Evolutionary conservation across 345 rosid species (phyloP), one percentile per base, ranked within the genome.

Genomic region (Camelina hispida): DNA sequence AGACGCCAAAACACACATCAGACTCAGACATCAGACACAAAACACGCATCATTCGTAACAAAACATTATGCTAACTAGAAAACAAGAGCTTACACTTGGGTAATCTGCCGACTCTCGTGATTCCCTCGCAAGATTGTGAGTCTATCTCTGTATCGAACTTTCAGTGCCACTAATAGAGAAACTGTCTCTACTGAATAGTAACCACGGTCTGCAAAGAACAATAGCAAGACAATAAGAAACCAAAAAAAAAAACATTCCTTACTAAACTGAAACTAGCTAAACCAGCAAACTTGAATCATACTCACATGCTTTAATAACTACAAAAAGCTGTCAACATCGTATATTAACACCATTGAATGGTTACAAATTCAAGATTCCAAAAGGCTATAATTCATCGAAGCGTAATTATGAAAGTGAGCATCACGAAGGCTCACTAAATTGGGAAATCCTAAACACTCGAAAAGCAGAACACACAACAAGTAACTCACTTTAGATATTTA

Each of bases 151-250:
- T 90, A 92, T 30, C 99, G 88, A 14, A 95, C 99, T 84, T 95
- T 95, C 82, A 95, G 65, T 6, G 99, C 97, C 82, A 95, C 99
- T 84, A 95, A 83, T 69, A 95, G 85, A 23, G 99, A 86, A 69
- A 92, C 99, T 38, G 99, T 95, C 84, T 95, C 99, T 70, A 95
- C 99, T 0, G 99, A 95, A 81, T 95, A 95, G 80, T 95, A 92
- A 0, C 99, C 99, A 72, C 99, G 95, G 79, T 95, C 99, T 95
- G 89, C 89, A 86, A 47, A 40, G 18, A 46, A 48, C 23, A 48
- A 11, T 11, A 35, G 13, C 23, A 74, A 44, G 32, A 73, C 17
- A 53, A 18, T 42, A 0, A 55, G 18, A 52, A 43, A 18, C 70
- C 25, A 60, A 47, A 9, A 1, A 47, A 9, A 1, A 22, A 65